These are phyloP conservation scores for Clitopilus hobsonii DNA, from an alignment of 768 basidiomycete genomes.

Conservation along the genomic window DNA sequence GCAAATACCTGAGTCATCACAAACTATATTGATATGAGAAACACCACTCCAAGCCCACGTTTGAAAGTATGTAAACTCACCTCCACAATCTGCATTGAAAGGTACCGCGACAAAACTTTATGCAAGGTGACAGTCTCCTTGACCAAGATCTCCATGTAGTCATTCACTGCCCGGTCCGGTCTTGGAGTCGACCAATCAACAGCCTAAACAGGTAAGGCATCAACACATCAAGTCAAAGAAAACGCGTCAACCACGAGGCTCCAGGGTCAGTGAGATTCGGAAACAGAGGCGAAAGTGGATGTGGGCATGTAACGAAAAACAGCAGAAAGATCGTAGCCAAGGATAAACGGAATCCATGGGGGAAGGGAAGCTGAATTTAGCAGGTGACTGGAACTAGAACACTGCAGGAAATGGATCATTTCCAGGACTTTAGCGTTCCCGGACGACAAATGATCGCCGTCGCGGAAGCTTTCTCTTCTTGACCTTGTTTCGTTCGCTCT, in stretches of 20 bases:
- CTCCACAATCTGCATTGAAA: constrained; percentile 76
- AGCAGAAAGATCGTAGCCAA: background rate
- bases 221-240: background rate
- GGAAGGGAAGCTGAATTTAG: background rate
- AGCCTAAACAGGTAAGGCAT: constrained; percentile 33
- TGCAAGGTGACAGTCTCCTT: constrained; percentile 95
- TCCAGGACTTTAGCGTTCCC: background rate
- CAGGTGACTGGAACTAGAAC: background rate
- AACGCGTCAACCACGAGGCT: background rate
- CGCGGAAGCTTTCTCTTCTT: background rate
- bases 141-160: constrained; percentile 91
- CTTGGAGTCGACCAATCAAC: constrained; percentile 75
- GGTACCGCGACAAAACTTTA: constrained; percentile 91
- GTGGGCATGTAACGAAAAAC: background rate
- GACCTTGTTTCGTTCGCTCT: too few species aligned
- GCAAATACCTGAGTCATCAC: constrained; percentile 96
- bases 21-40: constrained; percentile 40
- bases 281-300: background rate
- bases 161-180: constrained; percentile 61
- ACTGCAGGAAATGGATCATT: too few species aligned
- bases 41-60: constrained; percentile 6
- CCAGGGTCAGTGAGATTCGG: background rate
- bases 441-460: background rate
- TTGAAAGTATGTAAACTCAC: constrained; percentile 36
- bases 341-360: background rate